A percentile compares a stretch with the other conserved stretches of the same genome.
Conservation (phyloP, 257 asterid genomes). For the Thymus mandschuricus region DNA sequence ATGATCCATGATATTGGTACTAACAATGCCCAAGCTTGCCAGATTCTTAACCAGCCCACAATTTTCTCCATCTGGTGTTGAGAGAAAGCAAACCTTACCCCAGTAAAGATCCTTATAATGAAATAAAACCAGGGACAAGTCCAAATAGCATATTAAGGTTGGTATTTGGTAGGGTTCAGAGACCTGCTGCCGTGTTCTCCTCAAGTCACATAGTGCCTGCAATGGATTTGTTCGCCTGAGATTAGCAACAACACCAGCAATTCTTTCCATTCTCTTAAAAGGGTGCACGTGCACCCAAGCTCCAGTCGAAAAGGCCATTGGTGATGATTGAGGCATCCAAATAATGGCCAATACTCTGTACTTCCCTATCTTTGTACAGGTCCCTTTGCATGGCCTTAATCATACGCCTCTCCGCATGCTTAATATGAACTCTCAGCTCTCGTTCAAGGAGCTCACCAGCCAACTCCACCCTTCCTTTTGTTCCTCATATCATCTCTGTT, state of each 20-base stretch:
- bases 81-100: constrained; percentile 94
- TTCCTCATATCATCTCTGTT: constrained; percentile 88
- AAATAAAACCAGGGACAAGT: constrained; percentile 10
- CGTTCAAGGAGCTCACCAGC: constrained; percentile 88
- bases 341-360: constrained; percentile 63
- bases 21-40: constrained; percentile 87
- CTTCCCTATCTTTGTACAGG: constrained; percentile 63
- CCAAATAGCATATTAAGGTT: constrained; percentile 16
- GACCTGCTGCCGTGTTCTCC: constrained; percentile 93
- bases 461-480: constrained; percentile 85
- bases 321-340: constrained; percentile 82
- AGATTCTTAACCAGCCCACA: constrained; percentile 95
- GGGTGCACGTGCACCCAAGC: constrained; percentile 87
- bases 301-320: constrained; percentile 95
- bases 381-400: constrained; percentile 78
- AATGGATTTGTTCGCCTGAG: constrained; percentile 87
- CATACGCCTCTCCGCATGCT: constrained; percentile 84
- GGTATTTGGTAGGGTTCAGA: background rate
- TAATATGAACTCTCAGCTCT: constrained; percentile 76
- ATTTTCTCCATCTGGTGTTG: constrained; percentile 97
- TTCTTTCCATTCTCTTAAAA: constrained; percentile 81
- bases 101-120: constrained; percentile 36
- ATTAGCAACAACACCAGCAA: constrained; percentile 91
- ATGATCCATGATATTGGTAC: constrained; percentile 54
- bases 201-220: constrained; percentile 85